Conservation (phyloP, 169 alveolate species). For the Babesia bovis region DNA sequence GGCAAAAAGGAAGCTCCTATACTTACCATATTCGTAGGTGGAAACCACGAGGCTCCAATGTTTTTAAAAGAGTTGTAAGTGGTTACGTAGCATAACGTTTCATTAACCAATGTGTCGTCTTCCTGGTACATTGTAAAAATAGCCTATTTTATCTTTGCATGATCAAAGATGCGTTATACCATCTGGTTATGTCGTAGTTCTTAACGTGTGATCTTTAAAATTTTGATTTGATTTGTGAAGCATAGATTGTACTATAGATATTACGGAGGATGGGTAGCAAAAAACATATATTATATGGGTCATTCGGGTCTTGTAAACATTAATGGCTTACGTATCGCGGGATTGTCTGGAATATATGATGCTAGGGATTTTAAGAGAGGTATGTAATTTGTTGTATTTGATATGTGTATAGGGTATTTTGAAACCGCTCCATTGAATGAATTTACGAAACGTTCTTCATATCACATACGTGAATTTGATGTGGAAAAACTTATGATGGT, state of each 20-base stretch:
- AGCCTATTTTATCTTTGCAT: too few relatives aligned
- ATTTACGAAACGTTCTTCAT: slow-evolving; percentile 84
- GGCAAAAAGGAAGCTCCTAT: slow-evolving; percentile 87
- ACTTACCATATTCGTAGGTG: slow-evolving; percentile 95
- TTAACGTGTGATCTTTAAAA: too few relatives aligned
- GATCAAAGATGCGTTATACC: too few relatives aligned
- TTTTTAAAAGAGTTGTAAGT: slow-evolving; percentile 86
- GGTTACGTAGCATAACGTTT: too few relatives aligned
- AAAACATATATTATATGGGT: slow-evolving; percentile 95
- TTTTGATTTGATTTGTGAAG: too few relatives aligned
- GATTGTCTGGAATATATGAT: slow-evolving; percentile 93
- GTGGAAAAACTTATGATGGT: slow-evolving; percentile 79
- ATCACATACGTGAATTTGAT: slow-evolving; percentile 89
- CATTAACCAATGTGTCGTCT: too few relatives aligned
- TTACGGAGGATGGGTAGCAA: slow-evolving; percentile 99
- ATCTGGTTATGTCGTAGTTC: too few relatives aligned
- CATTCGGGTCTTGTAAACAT: slow-evolving; percentile 88
- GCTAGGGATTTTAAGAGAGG: slow-evolving; percentile 79
- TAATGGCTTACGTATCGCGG: slow-evolving; percentile 89
- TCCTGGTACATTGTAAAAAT: too few relatives aligned
- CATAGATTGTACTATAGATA: slow-evolving; percentile 47
- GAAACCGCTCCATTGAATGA: slow-evolving; percentile 87
- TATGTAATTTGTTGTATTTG: not conserved
- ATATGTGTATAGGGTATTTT: slow-evolving; percentile 77
- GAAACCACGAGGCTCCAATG: slow-evolving; percentile 96